Evolutionary conservation across 2,329 filamentous ascomycete genomes (phyloP).

Genomic region (Epichloe festucae): DNA sequence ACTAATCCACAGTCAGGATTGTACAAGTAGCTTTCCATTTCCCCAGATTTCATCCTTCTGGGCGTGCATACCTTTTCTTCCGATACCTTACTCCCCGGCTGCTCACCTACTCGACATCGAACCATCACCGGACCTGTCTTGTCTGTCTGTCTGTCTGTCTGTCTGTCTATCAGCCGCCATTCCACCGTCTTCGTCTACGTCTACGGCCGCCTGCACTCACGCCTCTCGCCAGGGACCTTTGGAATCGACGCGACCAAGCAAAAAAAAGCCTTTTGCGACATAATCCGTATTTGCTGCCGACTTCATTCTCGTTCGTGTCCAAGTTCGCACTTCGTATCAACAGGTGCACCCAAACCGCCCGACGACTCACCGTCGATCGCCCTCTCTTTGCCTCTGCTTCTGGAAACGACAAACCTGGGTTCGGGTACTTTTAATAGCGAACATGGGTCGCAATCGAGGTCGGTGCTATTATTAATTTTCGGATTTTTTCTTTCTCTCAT

Average conservation of each 20-base stretch:
- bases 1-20: neutral
- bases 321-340: neutral
- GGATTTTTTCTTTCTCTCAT: neutral
- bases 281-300: neutral
- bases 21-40: slow-evolving; percentile 4
- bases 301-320: neutral
- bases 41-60: neutral
- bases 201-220: neutral
- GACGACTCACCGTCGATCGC: neutral
- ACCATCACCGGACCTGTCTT: neutral
- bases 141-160: neutral
- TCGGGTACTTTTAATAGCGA: slow-evolving; percentile 9
- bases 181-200: neutral
- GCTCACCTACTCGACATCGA: neutral
- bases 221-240: neutral
- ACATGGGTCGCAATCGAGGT: slow-evolving; percentile 44
- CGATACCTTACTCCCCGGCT: neutral
- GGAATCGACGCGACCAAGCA: neutral
- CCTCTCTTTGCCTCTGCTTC: neutral
- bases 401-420: neutral
- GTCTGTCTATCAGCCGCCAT: neutral
- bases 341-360: neutral
- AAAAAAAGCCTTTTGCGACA: neutral
- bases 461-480: slow-evolving; percentile 18
- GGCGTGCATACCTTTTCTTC: neutral